Conservation (phyloP, 768 basidiomycete genomes). For the Termitomyces sp. region DNA sequence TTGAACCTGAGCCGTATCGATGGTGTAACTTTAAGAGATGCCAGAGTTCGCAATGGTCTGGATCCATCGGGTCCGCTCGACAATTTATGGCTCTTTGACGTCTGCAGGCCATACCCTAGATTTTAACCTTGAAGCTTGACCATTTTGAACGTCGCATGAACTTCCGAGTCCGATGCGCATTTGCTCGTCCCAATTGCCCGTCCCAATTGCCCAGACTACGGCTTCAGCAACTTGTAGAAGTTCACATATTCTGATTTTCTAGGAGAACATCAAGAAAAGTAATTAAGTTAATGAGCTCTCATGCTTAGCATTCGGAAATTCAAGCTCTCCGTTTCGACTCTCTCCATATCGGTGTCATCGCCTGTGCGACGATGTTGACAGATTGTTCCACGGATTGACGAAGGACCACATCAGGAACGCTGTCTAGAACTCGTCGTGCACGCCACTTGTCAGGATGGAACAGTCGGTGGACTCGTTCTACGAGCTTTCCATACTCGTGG, state of each 20-base stretch:
- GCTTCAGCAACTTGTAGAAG: too few relatives aligned
- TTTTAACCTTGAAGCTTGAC: not conserved
- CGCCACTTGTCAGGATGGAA: conserved; percentile 13
- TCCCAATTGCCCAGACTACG: not conserved
- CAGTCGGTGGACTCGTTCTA: conserved; percentile 1
- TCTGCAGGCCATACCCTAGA: not conserved
- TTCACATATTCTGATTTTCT: too few relatives aligned
- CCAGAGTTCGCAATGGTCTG: not conserved
- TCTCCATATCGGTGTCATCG: conserved; percentile 7
- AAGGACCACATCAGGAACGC: conserved; percentile 1
- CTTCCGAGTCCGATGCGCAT: not conserved
- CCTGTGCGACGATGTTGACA: conserved; percentile 5
- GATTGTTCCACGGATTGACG: not conserved
- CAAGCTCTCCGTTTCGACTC: not conserved
- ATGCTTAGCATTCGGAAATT: too few relatives aligned
- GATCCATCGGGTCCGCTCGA: not conserved
- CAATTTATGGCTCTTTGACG: not conserved
- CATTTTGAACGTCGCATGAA: too few relatives aligned
- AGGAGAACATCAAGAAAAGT: too few relatives aligned
- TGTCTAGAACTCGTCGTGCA: conserved; percentile 6
- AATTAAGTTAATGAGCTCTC: too few relatives aligned
- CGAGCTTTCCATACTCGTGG: conserved; percentile 1
- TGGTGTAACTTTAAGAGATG: not conserved
- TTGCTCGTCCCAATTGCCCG: too few relatives aligned
- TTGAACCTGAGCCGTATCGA: not conserved